Base-by-base conservation (phyloP, 139 green algal species). In the Tetratostichococcus sp. region DNA sequence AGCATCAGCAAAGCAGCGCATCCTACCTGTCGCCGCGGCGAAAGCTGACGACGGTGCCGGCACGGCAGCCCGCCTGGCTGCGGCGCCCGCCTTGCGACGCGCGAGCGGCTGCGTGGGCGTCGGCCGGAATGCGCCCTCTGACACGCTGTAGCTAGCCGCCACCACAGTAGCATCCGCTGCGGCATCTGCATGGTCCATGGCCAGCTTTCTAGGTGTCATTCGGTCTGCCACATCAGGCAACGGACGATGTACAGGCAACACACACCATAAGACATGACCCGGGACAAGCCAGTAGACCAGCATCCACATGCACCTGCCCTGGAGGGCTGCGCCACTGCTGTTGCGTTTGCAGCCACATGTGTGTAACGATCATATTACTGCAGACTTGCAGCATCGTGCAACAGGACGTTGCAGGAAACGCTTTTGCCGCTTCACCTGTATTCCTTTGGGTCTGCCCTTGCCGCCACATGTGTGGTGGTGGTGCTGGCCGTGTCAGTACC, bases 111-210 rank as follows among this genome's bases (percentile, higher is more conserved):
- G 21, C 30, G 68, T 50, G 19, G 88, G 88, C 6, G 82, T n/a
- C 16, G 89, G 88, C 21, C 65, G 72, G 58, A 92, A 87, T 23
- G 73, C 75, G 23, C 89, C 88, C 1, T 59, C 32, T 3, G 65
- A 74, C 1, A 81, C 80, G 25, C 72, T 77, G 74, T 91, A 91
- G 1, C 66, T 50, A 33, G 43, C 57, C 1, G 82, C 83, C 33
- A 94, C 50, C 25, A 87, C 80, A 26, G 75, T 30, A 34, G 73
- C 65, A 1, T 43, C 67, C 1, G 30, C 67, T 4, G 33, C 28
- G 22, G 68, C 34, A 16, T 39, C 11, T 43, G 43, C 33, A 34
- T 39, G 42, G 35, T n/a, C n/a, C n/a, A n/a, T n/a, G n/a, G n/a
- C n/a, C 25, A 17, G 33, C 43, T 35, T 23, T 16, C 28, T 43